Base-by-base conservation (phyloP, 768 basidiomycete genomes). In the Albatrellus ellisii region DNA sequence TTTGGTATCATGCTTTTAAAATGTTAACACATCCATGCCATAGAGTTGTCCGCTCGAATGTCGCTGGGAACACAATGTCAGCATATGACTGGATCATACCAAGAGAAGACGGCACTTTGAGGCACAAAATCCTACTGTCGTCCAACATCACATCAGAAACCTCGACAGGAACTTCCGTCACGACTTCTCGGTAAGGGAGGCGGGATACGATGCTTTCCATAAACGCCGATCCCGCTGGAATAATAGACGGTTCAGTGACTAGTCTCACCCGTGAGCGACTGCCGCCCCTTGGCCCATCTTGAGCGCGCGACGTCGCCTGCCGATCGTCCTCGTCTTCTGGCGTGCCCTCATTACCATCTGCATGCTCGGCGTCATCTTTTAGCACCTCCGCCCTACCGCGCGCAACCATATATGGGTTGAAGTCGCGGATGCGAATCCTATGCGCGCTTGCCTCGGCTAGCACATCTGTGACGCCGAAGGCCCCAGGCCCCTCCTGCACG, bases 61-160 rank as follows among this genome's bases (percentile, higher is more conserved):
- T 22, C 35, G 6, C 35, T 36, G n/a, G 35, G 2, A 36, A 32
- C 29, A 36, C n/a, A 18, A 20, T 36, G 12, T 12, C 15, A 8
- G 9, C 15, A 12, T 12, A 15, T 12, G n/a, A 12, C 15, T 29
- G 28, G 20, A 12, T 10, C 8, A 36, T 3, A 10, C n/a, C 15
- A 36, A 15, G 20, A 17, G 8, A 12, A 36, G 14, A 8, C 55
- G 59, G 5, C 36, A 72, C 71, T 63, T 68, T 67, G 32, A 73
- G 55, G 38, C 74, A 50, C 43, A 73, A 54, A 38, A 75, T 47
- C 44, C 70, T 54, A 47, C 61, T 64, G 48, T 71, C 70, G 52
- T 73, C 73, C 64, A 73, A 69, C 72, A 73, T 73, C 39, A 70
- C 71, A 54, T 73, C 70, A 38, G 69, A 71, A 32, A 71, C 66